These are phyloP conservation scores for Wickerhamomyces subpelliculosus DNA, from an alignment of 805 yeast species.

Conservation along the genomic window DNA sequence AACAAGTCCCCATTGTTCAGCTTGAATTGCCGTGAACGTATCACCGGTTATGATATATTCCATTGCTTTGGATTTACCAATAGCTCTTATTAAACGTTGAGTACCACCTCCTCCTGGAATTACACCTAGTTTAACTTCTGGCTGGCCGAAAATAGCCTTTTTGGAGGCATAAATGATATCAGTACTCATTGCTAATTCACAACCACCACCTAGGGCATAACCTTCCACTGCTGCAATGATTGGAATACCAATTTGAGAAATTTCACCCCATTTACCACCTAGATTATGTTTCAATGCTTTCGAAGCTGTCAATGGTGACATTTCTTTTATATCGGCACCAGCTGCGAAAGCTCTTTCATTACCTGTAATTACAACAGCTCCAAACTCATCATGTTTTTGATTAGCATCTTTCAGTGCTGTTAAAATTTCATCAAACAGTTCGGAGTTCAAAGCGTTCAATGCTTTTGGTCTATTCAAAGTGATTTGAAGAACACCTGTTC, in stretches of 20 bases:
- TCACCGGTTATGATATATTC: slow-evolving; percentile 42
- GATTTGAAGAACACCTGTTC: slow-evolving; percentile 18
- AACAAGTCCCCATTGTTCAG: slow-evolving; percentile 41
- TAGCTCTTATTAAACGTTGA: slow-evolving; percentile 39
- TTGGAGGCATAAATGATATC: slow-evolving; percentile 46
- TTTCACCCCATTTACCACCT: slow-evolving; percentile 35
- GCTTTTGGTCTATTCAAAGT: slow-evolving; percentile 22
- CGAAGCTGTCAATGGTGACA: slow-evolving; percentile 31
- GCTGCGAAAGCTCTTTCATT: slow-evolving; percentile 43
- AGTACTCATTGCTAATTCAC: slow-evolving; percentile 45
- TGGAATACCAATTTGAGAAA: slow-evolving; percentile 36
- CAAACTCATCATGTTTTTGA: slow-evolving; percentile 27
- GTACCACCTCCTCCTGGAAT: slow-evolving; percentile 51
- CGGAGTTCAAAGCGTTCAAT: slow-evolving; percentile 17
- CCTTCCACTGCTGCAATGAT: slow-evolving; percentile 49
- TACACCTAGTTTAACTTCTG: slow-evolving; percentile 46
- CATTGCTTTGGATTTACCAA: slow-evolving; percentile 45
- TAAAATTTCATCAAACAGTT: slow-evolving; percentile 14
- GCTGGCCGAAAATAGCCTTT: slow-evolving; percentile 45
- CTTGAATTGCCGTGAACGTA: slow-evolving; percentile 36
- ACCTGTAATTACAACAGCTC: slow-evolving; percentile 44
- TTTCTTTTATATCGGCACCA: slow-evolving; percentile 50
- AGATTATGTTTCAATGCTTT: slow-evolving; percentile 31
- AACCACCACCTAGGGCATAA: slow-evolving; percentile 50
- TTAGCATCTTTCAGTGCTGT: slow-evolving; percentile 16